phyloP scores from a whole-genome alignment of 371 early-diverging fungal species.

The Encephalitozoon romaleae region DNA sequence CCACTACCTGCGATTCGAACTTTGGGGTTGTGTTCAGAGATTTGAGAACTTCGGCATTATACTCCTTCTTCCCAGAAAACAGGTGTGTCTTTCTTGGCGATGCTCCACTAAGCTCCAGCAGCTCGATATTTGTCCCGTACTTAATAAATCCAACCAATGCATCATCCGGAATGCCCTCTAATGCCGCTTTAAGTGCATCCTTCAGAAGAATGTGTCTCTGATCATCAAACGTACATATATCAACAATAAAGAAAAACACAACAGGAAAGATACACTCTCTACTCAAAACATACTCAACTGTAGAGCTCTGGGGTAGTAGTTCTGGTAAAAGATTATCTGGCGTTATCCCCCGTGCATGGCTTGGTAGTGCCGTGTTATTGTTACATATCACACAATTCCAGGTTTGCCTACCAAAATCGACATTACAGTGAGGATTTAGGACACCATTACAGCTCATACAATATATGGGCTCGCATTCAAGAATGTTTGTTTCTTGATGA shows the following conservation, averaged over 20 bases:
- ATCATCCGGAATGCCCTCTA: constrained; percentile 79
- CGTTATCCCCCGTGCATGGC: constrained; percentile 91
- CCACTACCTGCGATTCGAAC: background rate
- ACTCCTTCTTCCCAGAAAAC: constrained; percentile 91
- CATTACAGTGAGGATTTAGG: constrained; percentile 89
- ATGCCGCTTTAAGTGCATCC: constrained; percentile 75
- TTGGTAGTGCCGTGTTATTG: constrained; percentile 87
- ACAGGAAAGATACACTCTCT: constrained; percentile 73
- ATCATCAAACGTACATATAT: constrained; percentile 77
- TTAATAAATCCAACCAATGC: constrained; percentile 88
- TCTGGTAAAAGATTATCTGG: constrained; percentile 87
- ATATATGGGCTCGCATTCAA: constrained; percentile 86
- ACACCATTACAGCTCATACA: constrained; percentile 89
- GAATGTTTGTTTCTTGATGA: constrained; percentile 71
- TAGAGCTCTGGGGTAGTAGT: constrained; percentile 76
- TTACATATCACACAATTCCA: constrained; percentile 98
- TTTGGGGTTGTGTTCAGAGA: constrained; percentile 7
- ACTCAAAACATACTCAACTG: constrained; percentile 83
- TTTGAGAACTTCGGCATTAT: constrained; percentile 65
- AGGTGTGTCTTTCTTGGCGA: constrained; percentile 86
- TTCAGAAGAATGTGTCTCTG: constrained; percentile 86
- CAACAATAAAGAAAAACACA: constrained; percentile 90
- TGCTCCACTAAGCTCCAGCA: constrained; percentile 63
- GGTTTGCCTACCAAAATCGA: constrained; percentile 79
- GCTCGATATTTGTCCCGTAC: constrained; percentile 86